phyloP scores from a whole-genome alignment of 2,329 filamentous ascomycete species.

The Alternaria panax region DNA sequence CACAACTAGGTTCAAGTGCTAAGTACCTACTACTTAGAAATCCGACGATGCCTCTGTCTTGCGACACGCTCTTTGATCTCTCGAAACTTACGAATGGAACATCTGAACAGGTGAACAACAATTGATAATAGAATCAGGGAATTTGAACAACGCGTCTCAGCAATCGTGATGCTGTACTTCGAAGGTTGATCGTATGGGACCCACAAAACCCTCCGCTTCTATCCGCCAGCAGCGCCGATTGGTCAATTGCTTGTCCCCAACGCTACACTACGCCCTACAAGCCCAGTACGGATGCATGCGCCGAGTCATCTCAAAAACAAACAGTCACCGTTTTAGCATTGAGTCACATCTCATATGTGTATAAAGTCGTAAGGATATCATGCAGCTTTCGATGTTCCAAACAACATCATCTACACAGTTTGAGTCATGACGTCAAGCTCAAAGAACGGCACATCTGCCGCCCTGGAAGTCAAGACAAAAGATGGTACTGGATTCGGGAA shows the following conservation, averaged over 20 bases:
- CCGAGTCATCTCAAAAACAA: not conserved
- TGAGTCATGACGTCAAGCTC: conserved; percentile 24
- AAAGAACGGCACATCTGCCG: conserved; percentile 4
- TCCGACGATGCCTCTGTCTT: too few species aligned
- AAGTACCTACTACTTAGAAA: not conserved
- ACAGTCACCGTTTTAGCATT: not conserved
- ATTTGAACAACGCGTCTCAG: not conserved
- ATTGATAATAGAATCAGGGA: not conserved
- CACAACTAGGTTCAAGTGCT: not conserved
- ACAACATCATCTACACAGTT: not conserved
- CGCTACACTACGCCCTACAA: conserved; percentile 8
- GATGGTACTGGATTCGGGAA: conserved; percentile 57
- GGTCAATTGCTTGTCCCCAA: conserved; percentile 2
- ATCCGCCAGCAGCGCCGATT: conserved; percentile 7
- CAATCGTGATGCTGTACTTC: not conserved
- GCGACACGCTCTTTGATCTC: not conserved
- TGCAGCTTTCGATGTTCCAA: not conserved
- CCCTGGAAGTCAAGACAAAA: conserved; percentile 25
- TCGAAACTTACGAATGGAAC: not conserved
- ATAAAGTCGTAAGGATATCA: not conserved
- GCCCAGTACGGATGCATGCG: not conserved
- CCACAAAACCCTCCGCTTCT: not conserved
- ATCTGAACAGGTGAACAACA: not conserved
- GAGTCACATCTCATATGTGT: conserved; percentile 5
- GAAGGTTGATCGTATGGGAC: not conserved